Conservation (phyloP, 106 monocot genomes). For the Acanthochlamys bracteata region DNA sequence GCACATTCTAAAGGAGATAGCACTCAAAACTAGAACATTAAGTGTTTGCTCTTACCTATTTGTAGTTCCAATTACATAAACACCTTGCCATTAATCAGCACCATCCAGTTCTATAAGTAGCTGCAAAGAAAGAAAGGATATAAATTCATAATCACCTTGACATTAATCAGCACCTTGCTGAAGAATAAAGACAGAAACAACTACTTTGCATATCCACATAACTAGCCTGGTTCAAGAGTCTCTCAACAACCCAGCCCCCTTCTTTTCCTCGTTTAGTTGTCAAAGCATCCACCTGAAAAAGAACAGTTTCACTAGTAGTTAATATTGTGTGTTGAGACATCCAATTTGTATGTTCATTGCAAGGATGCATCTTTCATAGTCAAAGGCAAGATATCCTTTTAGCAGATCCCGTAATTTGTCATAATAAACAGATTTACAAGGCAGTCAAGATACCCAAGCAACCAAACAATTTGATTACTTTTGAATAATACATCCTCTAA, state of each 20-base stretch:
- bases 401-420: too few species aligned
- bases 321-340: not conserved
- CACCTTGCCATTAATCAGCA: conserved; percentile 69
- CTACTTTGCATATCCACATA: too few species aligned
- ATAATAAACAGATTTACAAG: too few species aligned
- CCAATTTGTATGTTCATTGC: not conserved
- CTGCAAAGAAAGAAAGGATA: conserved; percentile 27
- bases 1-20: not conserved
- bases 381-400: not conserved
- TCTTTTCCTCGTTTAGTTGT: conserved; percentile 79
- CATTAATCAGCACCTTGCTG: not conserved
- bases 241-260: conserved; percentile 70
- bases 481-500: too few species aligned
- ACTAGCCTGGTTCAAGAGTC: conserved; percentile 72
- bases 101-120: conserved; percentile 88
- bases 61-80: conserved; percentile 92
- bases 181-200: not conserved
- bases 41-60: conserved; percentile 49
- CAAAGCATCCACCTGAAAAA: conserved; percentile 73
- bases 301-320: not conserved
- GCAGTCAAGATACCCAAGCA: too few species aligned
- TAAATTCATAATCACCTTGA: not conserved
- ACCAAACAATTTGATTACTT: too few species aligned
- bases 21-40: not conserved
- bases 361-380: not conserved